Evolutionary conservation across 2,329 filamentous ascomycete species (phyloP), one percentile per base, ranked within the genome.

Genomic region (Berkeleyomyces basicola): DNA sequence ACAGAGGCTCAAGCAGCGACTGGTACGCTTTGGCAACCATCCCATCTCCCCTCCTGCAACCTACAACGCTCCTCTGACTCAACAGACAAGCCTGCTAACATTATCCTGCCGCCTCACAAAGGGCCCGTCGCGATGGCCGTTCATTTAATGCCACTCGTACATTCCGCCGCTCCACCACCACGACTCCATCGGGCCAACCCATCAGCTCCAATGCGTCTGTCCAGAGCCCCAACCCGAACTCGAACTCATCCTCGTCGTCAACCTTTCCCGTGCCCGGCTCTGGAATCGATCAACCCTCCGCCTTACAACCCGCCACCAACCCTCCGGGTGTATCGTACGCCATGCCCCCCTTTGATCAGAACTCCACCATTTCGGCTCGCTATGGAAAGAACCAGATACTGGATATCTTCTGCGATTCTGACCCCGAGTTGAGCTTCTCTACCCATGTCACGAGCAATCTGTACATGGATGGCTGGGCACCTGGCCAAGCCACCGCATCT

Each of bases 301-400:
- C n/a, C 36, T 53, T 55, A 55, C 49, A 55, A 55, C 5, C 46
- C 61, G 36, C 39, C 42, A n/a, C 10, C 37, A 59, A 36, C 53
- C 37, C 55, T 49, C 58, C 39, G 23, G 58, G 39, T 46, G 44
- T 47, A 33, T 36, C 39, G 58, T 59, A 59, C 40, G 16, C n/a
- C 40, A 47, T 47, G 58, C 4, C 58, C 7, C 14, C 16, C 58
- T 47, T 46, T 33, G 58, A 59, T 7, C 58, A 59, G 58, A 59
- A 44, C 10, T 53, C 42, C 39, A 61, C 46, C 23, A 72, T 75
- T 68, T 73, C 82, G 49, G 74, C 77, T 65, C 84, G 87, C 68
- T 95, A 95, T 73, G 83, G 83, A 66, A 88, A 85, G 72, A 88
- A 91, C 2, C 83, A 95, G 67, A 77, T 96, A 66, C 77, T 96